Evolutionary conservation across 148 eudicot genomes (phyloP).

Genomic region (Cornus florida): DNA sequence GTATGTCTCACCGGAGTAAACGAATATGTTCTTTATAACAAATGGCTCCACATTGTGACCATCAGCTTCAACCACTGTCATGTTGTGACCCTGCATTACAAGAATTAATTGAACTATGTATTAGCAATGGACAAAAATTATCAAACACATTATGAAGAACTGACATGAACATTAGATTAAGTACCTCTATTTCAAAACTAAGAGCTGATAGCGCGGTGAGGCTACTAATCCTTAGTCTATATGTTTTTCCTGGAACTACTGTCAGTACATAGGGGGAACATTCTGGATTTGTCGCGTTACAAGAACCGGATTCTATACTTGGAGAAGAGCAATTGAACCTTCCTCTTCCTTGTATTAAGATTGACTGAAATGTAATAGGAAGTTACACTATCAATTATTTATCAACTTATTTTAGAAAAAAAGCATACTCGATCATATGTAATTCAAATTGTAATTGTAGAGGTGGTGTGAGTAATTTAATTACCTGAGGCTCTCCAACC

Average conservation of each 20-base stretch:
- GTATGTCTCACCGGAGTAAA: conserved; percentile 88
- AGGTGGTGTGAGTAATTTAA: too few species aligned
- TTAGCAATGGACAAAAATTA: background rate
- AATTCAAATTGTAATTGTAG: background rate
- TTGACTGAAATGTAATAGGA: conserved; percentile 49
- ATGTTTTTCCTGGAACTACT: conserved; percentile 69
- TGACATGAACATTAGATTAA: too few species aligned
- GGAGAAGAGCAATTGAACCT: conserved; percentile 53
- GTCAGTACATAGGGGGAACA: conserved; percentile 55
- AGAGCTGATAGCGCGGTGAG: conserved; percentile 69
- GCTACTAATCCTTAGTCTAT: conserved; percentile 72
- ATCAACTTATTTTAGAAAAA: background rate
- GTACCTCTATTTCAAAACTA: conserved; percentile 84
- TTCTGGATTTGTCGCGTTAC: conserved; percentile 57
- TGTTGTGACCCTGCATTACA: conserved; percentile 56
- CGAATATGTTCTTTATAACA: conserved; percentile 59
- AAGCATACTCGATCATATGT: too few species aligned
- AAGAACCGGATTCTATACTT: conserved; percentile 17
- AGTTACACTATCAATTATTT: background rate
- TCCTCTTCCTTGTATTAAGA: conserved; percentile 79
- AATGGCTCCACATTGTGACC: conserved; percentile 80
- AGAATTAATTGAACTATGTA: background rate
- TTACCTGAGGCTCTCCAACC: conserved; percentile 92
- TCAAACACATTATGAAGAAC: too few species aligned
- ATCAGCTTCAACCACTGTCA: conserved; percentile 87